Percentiles rank a stretch among this genome's conserved stretches.
phyloP scores from a whole-genome alignment of 495 filamentous ascomycete genomes.

The Xylaria grammica region DNA sequence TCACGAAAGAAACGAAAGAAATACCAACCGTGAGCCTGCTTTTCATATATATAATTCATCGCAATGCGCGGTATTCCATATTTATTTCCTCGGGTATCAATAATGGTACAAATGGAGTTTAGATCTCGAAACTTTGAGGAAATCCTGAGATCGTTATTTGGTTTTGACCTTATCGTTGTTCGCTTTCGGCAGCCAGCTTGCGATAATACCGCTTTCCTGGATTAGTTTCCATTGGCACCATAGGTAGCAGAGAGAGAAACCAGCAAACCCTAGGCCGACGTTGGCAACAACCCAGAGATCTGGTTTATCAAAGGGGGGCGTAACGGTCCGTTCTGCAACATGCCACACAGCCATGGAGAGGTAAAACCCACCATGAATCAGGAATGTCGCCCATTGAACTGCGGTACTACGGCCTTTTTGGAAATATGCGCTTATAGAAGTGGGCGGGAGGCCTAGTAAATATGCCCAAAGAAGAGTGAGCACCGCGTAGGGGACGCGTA shows the following conservation, averaged over 20 bases:
- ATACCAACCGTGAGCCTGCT: no score
- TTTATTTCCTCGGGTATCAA: conserved; percentile 22
- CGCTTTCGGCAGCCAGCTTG: conserved; percentile 27
- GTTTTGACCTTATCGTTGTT: conserved; percentile 37
- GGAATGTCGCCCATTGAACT: conserved; percentile 59
- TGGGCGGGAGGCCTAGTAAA: conserved; percentile 82
- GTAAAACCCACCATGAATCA: conserved; percentile 79
- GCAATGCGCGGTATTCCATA: conserved; percentile 3
- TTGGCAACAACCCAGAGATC: conserved; percentile 95
- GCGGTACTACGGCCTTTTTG: conserved; percentile 49
- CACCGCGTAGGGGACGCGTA: conserved; percentile 82
- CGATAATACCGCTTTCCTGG: conserved; percentile 58
- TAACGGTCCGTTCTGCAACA: conserved; percentile 68
- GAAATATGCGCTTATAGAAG: conserved; percentile 70
- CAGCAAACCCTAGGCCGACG: conserved; percentile 80
- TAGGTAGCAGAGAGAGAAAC: conserved; percentile 84
- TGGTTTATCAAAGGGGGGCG: conserved; percentile 74
- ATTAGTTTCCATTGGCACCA: conserved; percentile 84
- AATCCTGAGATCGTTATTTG: not conserved
- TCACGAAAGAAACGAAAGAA: no score
- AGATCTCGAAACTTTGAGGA: not conserved
- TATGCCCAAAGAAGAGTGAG: conserved; percentile 88
- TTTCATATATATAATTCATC: not conserved
- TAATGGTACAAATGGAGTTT: conserved; percentile 14
- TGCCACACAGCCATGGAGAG: conserved; percentile 79